A percentile compares a stretch with the other conserved stretches of the same genome.
These are phyloP conservation scores for Cytospora paraplurivora DNA, from an alignment of 2,329 filamentous ascomycete species.

Conservation along the genomic window DNA sequence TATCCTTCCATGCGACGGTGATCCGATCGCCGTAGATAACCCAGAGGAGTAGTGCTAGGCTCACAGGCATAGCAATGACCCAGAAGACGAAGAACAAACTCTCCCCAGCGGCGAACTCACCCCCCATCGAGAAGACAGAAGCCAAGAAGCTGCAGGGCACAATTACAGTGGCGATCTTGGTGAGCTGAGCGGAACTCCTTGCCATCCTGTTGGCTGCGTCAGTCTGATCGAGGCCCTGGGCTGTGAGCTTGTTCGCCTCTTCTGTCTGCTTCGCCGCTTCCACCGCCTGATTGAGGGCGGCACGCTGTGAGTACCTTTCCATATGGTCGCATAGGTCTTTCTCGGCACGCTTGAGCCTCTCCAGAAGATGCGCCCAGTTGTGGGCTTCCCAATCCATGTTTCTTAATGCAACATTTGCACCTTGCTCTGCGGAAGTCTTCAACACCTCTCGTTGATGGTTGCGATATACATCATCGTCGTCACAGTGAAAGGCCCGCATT, in stretches of 20 bases:
- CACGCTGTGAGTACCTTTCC: not conserved
- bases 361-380: not conserved
- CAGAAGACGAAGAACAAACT: constrained; percentile 9
- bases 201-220: not conserved
- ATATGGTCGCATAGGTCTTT: not conserved
- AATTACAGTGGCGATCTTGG: constrained; percentile 11
- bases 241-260: not conserved
- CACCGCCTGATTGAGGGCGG: not conserved
- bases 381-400: not conserved
- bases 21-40: not conserved
- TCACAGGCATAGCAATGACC: constrained; percentile 7
- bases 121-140: constrained; percentile 14
- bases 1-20: not conserved
- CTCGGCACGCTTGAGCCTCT: not conserved
- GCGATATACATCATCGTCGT: not conserved
- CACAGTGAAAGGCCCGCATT: not conserved
- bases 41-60: not conserved
- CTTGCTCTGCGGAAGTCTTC: not conserved
- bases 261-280: not conserved
- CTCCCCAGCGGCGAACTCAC: constrained; percentile 10
- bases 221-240: not conserved
- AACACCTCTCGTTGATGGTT: not conserved
- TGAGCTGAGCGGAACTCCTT: constrained; percentile 14
- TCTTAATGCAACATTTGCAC: not conserved
- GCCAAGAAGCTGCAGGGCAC: constrained; percentile 14